phyloP scores from a whole-genome alignment of 1,284 basidiomycete species.

The Microbotryum scabiosae region DNA sequence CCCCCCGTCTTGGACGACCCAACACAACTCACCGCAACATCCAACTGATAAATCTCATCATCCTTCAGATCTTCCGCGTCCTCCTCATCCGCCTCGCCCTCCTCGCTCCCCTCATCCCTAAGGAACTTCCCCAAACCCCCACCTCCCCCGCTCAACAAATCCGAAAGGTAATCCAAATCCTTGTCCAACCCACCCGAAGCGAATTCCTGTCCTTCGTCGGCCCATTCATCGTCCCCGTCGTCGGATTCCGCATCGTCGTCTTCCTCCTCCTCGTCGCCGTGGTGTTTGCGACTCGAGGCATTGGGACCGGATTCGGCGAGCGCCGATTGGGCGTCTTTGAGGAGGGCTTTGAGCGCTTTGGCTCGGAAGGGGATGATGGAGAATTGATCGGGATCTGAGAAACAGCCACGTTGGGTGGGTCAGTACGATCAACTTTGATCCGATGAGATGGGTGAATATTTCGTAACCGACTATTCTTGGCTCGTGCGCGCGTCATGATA shows the following conservation, averaged over 20 bases:
- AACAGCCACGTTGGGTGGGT: background rate
- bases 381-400: conserved; percentile 70
- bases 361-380: conserved; percentile 76
- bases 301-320: conserved; percentile 51
- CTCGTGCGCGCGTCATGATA: conserved; percentile 90
- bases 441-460: background rate
- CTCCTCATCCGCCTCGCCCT: conserved; percentile 56
- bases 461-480: conserved; percentile 61
- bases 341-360: conserved; percentile 79
- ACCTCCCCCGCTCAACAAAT: conserved; percentile 47
- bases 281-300: conserved; percentile 51
- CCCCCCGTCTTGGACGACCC: conserved; percentile 4
- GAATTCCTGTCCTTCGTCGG: conserved; percentile 58
- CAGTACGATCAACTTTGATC: no score
- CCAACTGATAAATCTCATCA: conserved; percentile 79
- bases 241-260: conserved; percentile 49
- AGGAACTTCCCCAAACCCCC: conserved; percentile 50
- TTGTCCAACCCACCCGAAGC: conserved; percentile 33
- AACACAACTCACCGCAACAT: conserved; percentile 60
- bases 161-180: conserved; percentile 29
- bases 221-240: conserved; percentile 85
- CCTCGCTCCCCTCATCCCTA: conserved; percentile 57
- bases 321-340: conserved; percentile 62
- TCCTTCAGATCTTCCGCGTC: conserved; percentile 65
- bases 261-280: conserved; percentile 47